Evolutionary conservation across 768 basidiomycete genomes (phyloP), one percentile per base, ranked within the genome.

Genomic region (Leccinum ochraceum): DNA sequence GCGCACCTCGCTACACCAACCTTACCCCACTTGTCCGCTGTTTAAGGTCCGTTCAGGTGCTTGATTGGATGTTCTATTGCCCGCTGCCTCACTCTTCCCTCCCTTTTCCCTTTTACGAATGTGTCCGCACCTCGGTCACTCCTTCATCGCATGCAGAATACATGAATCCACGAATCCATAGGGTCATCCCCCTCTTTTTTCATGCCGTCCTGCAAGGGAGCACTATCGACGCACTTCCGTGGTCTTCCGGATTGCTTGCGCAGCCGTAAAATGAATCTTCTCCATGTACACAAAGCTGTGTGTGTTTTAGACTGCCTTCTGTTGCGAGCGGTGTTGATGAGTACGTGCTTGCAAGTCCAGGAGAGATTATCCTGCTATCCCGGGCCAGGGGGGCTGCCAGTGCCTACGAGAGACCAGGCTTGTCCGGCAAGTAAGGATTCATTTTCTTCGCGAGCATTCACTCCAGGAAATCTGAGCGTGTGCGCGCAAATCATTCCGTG

Each of bases 251-350:
- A 60, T 56, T 54, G 55, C 32, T 58, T 63, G 66, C 72, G 63
- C 68, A 70, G 70, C 62, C 50, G 6, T 54, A 34, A 66, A 59
- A 69, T 72, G 70, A 61, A 68, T 61, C 68, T 70, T 63, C 63
- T 59, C 51, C 58, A 24, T 55, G 50, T 60, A 58, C 34, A 1
- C 48, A 63, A 60, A 59, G 36, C 61, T 58, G 63, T 67, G 61
- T 53, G n/a, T 58, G 44, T 59, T 61, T 62, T 37, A 60, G 60
- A 48, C 59, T 59, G 39, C 26, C 52, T 60, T 57, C 46, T 51
- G 36, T 14, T 44, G 37, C 49, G 26, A 58, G 36, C 39, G 42
- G 37, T 49, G 17, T 53, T 54, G 26, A 50, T 52, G 57, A 11
- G 46, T 51, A 34, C 16, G 5, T 30, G 49, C 16, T 53, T 17